These are phyloP conservation scores for Bretschneidera sinensis DNA, from an alignment of 345 rosid species.

Conservation along the genomic window DNA sequence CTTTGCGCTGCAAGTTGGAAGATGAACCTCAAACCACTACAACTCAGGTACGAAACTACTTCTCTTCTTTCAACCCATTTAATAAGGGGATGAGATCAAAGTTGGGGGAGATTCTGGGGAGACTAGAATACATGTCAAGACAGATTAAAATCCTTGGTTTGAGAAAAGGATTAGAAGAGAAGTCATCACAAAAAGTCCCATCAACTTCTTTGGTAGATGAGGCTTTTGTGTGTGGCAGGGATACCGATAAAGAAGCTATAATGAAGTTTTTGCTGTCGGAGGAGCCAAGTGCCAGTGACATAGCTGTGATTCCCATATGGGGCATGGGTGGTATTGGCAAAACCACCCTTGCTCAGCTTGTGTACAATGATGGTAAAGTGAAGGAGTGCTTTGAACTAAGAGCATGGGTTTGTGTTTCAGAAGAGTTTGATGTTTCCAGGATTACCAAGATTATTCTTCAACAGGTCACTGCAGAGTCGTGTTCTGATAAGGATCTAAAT, in stretches of 20 bases:
- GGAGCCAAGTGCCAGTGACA: background rate
- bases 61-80: slow-evolving; percentile 1
- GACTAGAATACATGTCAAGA: no score
- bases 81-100: no score
- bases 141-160: slow-evolving; percentile 19
- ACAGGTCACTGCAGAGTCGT: slow-evolving; percentile 4
- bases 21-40: no score
- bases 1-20: no score
- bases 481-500: slow-evolving; percentile 12
- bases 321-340: slow-evolving; percentile 10
- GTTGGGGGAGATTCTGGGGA: no score
- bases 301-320: slow-evolving; percentile 13
- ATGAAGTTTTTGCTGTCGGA: background rate
- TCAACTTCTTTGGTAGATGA: slow-evolving; percentile 21
- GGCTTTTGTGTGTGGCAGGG: slow-evolving; percentile 1
- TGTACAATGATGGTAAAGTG: no score
- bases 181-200: background rate
- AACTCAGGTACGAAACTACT: background rate
- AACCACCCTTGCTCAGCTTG: no score
- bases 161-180: background rate
- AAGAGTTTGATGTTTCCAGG: slow-evolving; percentile 2
- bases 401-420: no score
- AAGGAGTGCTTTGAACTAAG: no score
- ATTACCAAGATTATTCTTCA: slow-evolving; percentile 24
- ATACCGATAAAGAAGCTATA: background rate